Evolutionary conservation across 805 yeast species (phyloP).

Genomic region (Metschnikowia matae): DNA sequence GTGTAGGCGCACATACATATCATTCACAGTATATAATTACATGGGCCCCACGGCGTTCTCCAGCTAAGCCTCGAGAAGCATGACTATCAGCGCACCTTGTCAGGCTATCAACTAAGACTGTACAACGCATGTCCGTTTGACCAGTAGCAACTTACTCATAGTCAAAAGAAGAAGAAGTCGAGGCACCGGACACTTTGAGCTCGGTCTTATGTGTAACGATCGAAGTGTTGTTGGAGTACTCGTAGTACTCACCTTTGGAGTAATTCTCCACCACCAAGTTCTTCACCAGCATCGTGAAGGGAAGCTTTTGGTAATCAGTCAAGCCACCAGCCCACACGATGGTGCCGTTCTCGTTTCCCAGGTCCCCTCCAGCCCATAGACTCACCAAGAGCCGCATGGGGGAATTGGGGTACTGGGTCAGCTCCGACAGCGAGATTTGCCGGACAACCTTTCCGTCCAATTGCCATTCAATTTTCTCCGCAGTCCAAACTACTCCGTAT

Average conservation of each 20-base stretch:
- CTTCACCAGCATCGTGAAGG: constrained; percentile 30
- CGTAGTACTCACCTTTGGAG: constrained; percentile 26
- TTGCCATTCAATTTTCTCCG: constrained; percentile 27
- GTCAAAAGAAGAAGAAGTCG: background rate
- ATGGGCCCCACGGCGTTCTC: background rate
- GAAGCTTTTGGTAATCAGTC: constrained; percentile 28
- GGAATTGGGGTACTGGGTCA: constrained; percentile 28
- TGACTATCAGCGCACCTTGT: background rate
- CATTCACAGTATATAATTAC: background rate
- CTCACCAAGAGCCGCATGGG: constrained; percentile 37
- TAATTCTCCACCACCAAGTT: constrained; percentile 24
- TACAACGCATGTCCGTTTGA: background rate
- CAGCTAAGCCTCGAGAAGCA: background rate
- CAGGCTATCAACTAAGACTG: background rate
- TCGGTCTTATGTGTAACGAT: background rate
- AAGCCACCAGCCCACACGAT: constrained; percentile 40
- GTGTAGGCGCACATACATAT: background rate
- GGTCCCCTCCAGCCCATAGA: constrained; percentile 43
- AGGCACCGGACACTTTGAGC: background rate
- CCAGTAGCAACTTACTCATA: background rate
- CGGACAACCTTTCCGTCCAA: constrained; percentile 28
- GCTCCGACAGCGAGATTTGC: constrained; percentile 12
- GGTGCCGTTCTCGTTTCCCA: constrained; percentile 30
- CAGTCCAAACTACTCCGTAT: constrained; percentile 38
- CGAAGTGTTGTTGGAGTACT: constrained; percentile 21